Percentiles rank a stretch among this genome's conserved stretches.
phyloP scores from a whole-genome alignment of 176 grass and related monocot species.

The Musa itinerans region DNA sequence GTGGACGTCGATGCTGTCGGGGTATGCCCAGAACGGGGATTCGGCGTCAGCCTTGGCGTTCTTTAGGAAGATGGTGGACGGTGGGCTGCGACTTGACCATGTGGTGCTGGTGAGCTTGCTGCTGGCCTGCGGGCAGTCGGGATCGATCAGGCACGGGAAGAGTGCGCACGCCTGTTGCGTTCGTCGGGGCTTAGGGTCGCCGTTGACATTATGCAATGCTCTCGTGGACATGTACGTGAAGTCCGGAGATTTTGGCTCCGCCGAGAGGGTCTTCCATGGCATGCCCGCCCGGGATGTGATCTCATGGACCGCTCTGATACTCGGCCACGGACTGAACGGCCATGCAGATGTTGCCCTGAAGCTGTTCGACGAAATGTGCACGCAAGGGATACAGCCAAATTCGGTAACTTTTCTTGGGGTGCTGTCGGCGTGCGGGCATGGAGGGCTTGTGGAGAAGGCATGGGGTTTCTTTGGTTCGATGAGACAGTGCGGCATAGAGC shows the following conservation, averaged over 20 bases:
- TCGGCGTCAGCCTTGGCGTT: slow-evolving; percentile 33
- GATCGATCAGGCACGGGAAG: slow-evolving; percentile 36
- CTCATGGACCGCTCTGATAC: slow-evolving; percentile 66
- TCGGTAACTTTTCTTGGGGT: slow-evolving; percentile 59
- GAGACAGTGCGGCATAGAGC: slow-evolving; percentile 28
- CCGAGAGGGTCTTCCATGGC: slow-evolving; percentile 32
- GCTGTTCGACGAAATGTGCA: slow-evolving; percentile 48
- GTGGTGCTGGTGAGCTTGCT: slow-evolving; percentile 74
- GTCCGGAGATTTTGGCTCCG: slow-evolving; percentile 48
- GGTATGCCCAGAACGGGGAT: slow-evolving; percentile 38
- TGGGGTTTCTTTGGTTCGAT: slow-evolving; percentile 41
- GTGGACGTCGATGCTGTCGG: slow-evolving; percentile 76
- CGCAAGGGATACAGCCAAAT: slow-evolving; percentile 33
- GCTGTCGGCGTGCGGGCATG: slow-evolving; percentile 54
- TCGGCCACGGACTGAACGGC: slow-evolving; percentile 66
- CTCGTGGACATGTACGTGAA: slow-evolving; percentile 72
- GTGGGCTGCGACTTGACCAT: slow-evolving; percentile 31
- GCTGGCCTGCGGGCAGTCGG: slow-evolving; percentile 44
- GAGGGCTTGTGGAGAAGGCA: slow-evolving; percentile 56
- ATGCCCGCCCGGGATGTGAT: slow-evolving; percentile 60
- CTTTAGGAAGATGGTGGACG: slow-evolving; percentile 37
- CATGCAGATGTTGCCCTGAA: slow-evolving; percentile 32
- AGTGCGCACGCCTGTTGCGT: slow-evolving; percentile 39
- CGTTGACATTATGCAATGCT: slow-evolving; percentile 42
- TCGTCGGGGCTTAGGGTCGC: slow-evolving; percentile 25